These are phyloP conservation scores for Penicillium sclerotiorum DNA, from an alignment of 2,329 filamentous ascomycete species.

Conservation along the genomic window DNA sequence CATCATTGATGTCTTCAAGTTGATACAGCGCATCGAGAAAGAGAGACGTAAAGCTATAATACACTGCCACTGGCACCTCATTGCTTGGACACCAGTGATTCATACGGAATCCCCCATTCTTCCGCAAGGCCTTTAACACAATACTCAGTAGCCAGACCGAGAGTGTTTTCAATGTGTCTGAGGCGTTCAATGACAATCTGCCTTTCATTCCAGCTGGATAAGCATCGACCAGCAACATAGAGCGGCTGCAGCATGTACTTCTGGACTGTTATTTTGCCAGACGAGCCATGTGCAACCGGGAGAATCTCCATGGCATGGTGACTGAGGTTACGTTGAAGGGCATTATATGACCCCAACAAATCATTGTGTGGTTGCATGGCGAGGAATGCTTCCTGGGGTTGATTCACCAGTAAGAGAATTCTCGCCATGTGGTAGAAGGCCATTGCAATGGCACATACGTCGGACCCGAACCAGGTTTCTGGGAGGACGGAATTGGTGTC, in stretches of 20 bases:
- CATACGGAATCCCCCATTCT: too few species aligned
- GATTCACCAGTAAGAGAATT: slow-evolving; percentile 15
- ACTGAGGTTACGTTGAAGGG: slow-evolving; percentile 2
- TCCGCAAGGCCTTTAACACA: too few species aligned
- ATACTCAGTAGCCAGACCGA: too few species aligned
- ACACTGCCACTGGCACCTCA: too few species aligned
- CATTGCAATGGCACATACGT: slow-evolving; percentile 17
- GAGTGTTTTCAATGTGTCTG: too few species aligned
- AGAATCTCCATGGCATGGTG: slow-evolving; percentile 8
- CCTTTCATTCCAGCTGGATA: too few species aligned
- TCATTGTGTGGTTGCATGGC: background rate
- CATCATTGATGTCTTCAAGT: too few species aligned
- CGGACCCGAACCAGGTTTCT: slow-evolving; percentile 20
- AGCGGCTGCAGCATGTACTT: slow-evolving; percentile 22
- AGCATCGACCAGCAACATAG: slow-evolving; percentile 18
- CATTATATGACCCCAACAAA: slow-evolving; percentile 6
- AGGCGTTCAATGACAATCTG: too few species aligned
- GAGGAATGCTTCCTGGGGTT: slow-evolving; percentile 1
- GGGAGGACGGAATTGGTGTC: background rate
- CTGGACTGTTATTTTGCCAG: slow-evolving; percentile 8
- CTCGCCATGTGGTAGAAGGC: slow-evolving; percentile 24
- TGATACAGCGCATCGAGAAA: too few species aligned
- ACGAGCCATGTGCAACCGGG: slow-evolving; percentile 13
- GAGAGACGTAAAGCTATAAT: too few species aligned
- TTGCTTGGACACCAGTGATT: too few species aligned